Evolutionary conservation across 768 basidiomycete species (phyloP).

Genomic region (Boletus pseudo-olivaceus): DNA sequence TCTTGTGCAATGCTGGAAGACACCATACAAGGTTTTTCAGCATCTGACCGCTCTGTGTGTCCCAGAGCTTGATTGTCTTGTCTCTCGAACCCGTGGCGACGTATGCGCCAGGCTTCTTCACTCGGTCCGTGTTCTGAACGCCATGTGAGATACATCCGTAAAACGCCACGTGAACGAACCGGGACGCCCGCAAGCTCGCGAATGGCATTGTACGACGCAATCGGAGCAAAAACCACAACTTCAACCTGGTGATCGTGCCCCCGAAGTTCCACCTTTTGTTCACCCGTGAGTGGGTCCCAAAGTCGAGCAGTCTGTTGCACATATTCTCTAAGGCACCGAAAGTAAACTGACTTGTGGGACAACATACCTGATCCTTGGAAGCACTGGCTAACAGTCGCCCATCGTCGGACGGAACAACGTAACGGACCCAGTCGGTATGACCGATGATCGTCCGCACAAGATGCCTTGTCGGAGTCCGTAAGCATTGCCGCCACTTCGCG

Average conservation of each 20-base stretch:
- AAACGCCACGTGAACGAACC: conserved; percentile 38
- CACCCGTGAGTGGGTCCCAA: conserved; percentile 70
- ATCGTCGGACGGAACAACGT: conserved; percentile 61
- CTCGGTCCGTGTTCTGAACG: conserved; percentile 46
- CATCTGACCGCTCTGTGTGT: conserved; percentile 76
- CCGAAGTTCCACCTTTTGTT: conserved; percentile 77
- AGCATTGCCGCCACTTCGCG: conserved; percentile 4
- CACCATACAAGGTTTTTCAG: conserved; percentile 65
- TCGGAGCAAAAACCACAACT: conserved; percentile 75
- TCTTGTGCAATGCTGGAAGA: background rate
- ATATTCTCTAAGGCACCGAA: background rate
- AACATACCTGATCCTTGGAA: conserved; percentile 80
- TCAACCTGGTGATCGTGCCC: conserved; percentile 89
- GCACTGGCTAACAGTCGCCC: conserved; percentile 74
- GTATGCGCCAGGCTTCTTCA: conserved; percentile 53
- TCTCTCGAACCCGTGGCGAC: conserved; percentile 85
- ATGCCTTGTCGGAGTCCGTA: conserved; percentile 43
- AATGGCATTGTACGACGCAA: conserved; percentile 69
- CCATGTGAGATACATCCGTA: background rate
- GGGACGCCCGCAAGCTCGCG: conserved; percentile 72
- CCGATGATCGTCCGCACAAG: conserved; percentile 71
- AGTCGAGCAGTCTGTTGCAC: conserved; percentile 64
- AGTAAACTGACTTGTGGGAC: background rate
- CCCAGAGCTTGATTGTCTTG: conserved; percentile 92
- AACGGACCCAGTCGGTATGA: conserved; percentile 85